Evolutionary conservation across 2,329 filamentous ascomycete species (phyloP).

Genomic region (Huntiella omanensis): DNA sequence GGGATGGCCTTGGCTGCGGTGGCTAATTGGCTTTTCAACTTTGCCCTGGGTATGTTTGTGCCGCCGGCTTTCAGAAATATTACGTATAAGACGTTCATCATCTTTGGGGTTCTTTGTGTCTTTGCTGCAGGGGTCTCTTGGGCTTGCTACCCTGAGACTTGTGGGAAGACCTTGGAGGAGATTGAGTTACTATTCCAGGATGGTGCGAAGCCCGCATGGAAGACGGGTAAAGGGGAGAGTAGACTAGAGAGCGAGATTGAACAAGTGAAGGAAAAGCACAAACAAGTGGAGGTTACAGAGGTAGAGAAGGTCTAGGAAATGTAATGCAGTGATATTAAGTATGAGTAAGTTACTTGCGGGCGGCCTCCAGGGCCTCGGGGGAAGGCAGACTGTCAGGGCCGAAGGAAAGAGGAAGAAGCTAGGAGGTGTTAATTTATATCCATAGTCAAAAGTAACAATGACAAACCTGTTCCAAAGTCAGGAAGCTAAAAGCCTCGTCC

Average conservation of each 20-base stretch:
- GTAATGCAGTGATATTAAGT: neutral
- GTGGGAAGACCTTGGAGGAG: constrained; percentile 24
- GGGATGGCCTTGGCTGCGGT: constrained; percentile 39
- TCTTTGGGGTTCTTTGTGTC: constrained; percentile 24
- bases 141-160: constrained; percentile 24
- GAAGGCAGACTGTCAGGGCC: constrained; percentile 39
- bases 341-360: neutral
- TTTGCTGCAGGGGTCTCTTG: constrained; percentile 25
- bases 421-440: neutral
- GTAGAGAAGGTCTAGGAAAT: neutral
- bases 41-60: constrained; percentile 22
- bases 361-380: constrained; percentile 2
- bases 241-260: constrained; percentile 16
- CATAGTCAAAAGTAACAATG: neutral
- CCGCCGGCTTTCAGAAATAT: constrained; percentile 22
- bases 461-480: constrained; percentile 47
- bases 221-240: constrained; percentile 18
- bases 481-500: constrained; percentile 51
- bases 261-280: constrained; percentile 13
- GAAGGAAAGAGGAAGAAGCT: constrained; percentile 52
- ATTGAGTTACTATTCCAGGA: constrained; percentile 20
- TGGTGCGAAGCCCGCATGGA: constrained; percentile 21
- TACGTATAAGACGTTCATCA: constrained; percentile 18
- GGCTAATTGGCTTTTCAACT: constrained; percentile 26
- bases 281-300: constrained; percentile 8